Base-by-base conservation (phyloP, 768 basidiomycete genomes). In the Hygrocybe punicea region DNA sequence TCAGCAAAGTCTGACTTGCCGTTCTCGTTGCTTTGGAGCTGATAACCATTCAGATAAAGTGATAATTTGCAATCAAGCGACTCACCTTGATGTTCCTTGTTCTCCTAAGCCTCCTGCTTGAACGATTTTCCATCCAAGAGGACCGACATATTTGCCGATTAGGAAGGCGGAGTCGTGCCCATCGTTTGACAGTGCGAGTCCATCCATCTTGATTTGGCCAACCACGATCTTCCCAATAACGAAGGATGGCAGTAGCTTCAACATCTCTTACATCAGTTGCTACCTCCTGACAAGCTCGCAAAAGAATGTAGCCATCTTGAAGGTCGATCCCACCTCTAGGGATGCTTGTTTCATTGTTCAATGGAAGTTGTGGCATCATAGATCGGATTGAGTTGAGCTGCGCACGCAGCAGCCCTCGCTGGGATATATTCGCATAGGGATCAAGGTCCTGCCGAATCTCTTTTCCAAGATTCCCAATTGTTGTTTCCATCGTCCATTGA, bases 1-100 rank as follows among this genome's bases (percentile, higher is more conserved):
- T 70, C 68, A 1, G 55, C 65, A n/a, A 63, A 58, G 13, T 53
- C 44, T 7, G 34, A 1, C 19, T 39, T 36, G 16, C 48, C 45
- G 24, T 56, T 33, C 8, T 45, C 19, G 2, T 33, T 24, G 53
- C 49, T 9, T 4, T 10, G 3, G 47, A 54, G n/a, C 36, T 51
- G 17, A 16, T 16, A 14, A 35, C 11, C 21, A 3, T 14, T 55
- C n/a, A 46, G 14, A 24, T 19, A 54, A 3, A 23, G 16, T 17
- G 21, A 29, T 16, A 46, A 36, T 35, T 5, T 25, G 17, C 23
- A 21, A 4, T 17, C 14, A 33, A 46, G 11, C 24, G 3, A 19
- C 19, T 17, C 47, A 35, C 55, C 44, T 51, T 60, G 19, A 52
- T 34, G n/a, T 51, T 60, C 11, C 59, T n/a, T 19, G 53, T 23